phyloP scores from a whole-genome alignment of 1,139 yeast genomes.

The Sugiyamaella pinicola region DNA sequence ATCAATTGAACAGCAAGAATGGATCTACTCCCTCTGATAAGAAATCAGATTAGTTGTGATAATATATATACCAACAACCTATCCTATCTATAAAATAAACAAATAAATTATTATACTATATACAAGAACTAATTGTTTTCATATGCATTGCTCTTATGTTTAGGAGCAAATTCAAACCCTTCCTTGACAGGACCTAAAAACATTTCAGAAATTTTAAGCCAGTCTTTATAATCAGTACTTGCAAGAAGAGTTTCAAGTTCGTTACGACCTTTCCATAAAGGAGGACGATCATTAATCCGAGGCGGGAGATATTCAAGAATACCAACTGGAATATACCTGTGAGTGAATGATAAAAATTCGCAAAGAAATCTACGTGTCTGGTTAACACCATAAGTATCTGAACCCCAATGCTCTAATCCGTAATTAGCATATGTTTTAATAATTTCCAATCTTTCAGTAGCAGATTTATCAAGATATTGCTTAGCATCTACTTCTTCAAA shows the following conservation, averaged over 20 bases:
- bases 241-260: slow-evolving; percentile 90
- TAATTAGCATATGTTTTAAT: slow-evolving; percentile 67
- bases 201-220: slow-evolving; percentile 98
- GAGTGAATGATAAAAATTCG: slow-evolving; percentile 92
- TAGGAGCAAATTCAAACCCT: slow-evolving; percentile 79
- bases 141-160: slow-evolving; percentile 89
- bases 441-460: slow-evolving; percentile 83
- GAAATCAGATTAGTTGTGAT: slow-evolving; percentile 35
- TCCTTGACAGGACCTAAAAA: slow-evolving; percentile 84
- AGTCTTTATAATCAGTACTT: slow-evolving; percentile 80
- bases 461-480: slow-evolving; percentile 86
- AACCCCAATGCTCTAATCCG: slow-evolving; percentile 97
- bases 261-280: slow-evolving; percentile 90
- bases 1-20: slow-evolving; percentile 41
- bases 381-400: slow-evolving; percentile 91
- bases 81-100: slow-evolving; percentile 8
- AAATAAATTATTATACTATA: slow-evolving; percentile 6
- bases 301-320: slow-evolving; percentile 88
- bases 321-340: slow-evolving; percentile 92
- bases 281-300: slow-evolving; percentile 89
- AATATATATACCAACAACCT: no score
- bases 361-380: slow-evolving; percentile 88
- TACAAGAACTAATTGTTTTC: slow-evolving; percentile 34
- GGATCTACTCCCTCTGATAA: slow-evolving; percentile 36
- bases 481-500: slow-evolving; percentile 91